phyloP scores from a whole-genome alignment of 768 basidiomycete genomes.

The Collybia sp. region DNA sequence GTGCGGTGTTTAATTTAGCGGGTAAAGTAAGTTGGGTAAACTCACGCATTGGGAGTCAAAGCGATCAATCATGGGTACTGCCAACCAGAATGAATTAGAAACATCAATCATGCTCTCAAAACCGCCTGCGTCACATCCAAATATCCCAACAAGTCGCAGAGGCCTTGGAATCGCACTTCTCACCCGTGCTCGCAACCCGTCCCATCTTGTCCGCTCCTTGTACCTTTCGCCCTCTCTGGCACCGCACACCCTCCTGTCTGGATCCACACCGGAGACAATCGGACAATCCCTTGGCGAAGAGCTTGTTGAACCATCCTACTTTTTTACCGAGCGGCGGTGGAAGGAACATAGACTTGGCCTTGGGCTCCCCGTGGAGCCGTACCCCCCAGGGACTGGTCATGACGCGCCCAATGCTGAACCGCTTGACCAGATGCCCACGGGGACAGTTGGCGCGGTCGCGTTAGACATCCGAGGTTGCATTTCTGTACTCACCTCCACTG shows the following conservation, averaged over 20 bases:
- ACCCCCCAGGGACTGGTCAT: constrained; percentile 26
- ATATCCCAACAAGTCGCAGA: constrained; percentile 54
- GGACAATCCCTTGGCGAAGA: constrained; percentile 50
- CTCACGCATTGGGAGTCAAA: background rate
- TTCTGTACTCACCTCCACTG: constrained; percentile 71
- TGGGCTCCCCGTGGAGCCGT: constrained; percentile 66
- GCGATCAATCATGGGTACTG: background rate
- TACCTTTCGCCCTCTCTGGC: constrained; percentile 63
- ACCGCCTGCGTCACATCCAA: constrained; percentile 62
- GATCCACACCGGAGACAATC: constrained; percentile 54
- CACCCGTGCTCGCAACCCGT: constrained; percentile 67
- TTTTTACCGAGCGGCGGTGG: constrained; percentile 74
- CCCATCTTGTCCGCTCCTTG: constrained; percentile 60
- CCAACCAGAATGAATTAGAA: constrained; percentile 73
- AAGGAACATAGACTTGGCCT: constrained; percentile 69
- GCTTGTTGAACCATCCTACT: constrained; percentile 72
- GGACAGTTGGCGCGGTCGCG: constrained; percentile 84
- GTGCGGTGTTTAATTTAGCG: constrained; percentile 77
- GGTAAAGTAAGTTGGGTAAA: constrained; percentile 54
- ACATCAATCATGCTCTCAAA: constrained; percentile 77
- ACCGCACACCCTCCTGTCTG: constrained; percentile 72
- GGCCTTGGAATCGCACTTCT: constrained; percentile 64
- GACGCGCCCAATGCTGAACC: constrained; percentile 16
- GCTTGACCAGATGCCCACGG: constrained; percentile 62
- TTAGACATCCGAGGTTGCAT: constrained; percentile 74